A percentile compares a stretch with the other conserved stretches of the same genome.
Evolutionary conservation across 2,329 filamentous ascomycete genomes (phyloP).

Genomic region (Neoascochyta sp.): DNA sequence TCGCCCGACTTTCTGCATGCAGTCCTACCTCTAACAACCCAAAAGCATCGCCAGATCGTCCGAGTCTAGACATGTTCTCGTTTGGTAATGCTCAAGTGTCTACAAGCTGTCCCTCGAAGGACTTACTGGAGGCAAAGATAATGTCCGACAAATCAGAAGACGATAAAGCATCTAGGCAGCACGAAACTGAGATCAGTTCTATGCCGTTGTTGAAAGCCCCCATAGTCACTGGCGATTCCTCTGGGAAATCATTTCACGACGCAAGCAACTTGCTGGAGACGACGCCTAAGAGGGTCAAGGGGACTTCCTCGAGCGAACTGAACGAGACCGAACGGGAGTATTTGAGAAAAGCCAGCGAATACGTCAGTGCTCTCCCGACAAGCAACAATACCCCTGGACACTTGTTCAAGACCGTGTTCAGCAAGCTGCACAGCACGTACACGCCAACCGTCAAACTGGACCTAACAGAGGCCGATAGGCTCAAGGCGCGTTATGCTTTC

Average conservation of each 20-base stretch:
- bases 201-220: too few species aligned
- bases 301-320: too few species aligned
- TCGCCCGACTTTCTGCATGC: too few species aligned
- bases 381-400: constrained; percentile 2
- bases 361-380: constrained; percentile 12
- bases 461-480: constrained; percentile 7
- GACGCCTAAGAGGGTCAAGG: too few species aligned
- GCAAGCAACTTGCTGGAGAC: too few species aligned
- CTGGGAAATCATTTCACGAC: constrained; percentile 1
- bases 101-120: not conserved
- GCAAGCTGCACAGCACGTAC: constrained; percentile 16
- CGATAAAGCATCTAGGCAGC: too few species aligned
- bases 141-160: too few species aligned
- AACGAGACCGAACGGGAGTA: constrained; percentile 13
- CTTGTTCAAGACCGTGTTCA: constrained; percentile 13
- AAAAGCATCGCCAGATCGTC: not conserved
- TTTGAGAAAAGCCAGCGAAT: constrained; percentile 15
- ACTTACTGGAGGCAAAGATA: too few species aligned
- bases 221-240: too few species aligned
- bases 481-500: constrained; percentile 16
- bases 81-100: constrained; percentile 2
- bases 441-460: constrained; percentile 2
- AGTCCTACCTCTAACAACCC: too few species aligned
- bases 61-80: constrained; percentile 5
- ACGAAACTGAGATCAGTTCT: too few species aligned